Evolutionary conservation across 1,284 basidiomycete genomes (phyloP), one percentile per base, ranked within the genome.

Genomic region (Athelia psychrophila): DNA sequence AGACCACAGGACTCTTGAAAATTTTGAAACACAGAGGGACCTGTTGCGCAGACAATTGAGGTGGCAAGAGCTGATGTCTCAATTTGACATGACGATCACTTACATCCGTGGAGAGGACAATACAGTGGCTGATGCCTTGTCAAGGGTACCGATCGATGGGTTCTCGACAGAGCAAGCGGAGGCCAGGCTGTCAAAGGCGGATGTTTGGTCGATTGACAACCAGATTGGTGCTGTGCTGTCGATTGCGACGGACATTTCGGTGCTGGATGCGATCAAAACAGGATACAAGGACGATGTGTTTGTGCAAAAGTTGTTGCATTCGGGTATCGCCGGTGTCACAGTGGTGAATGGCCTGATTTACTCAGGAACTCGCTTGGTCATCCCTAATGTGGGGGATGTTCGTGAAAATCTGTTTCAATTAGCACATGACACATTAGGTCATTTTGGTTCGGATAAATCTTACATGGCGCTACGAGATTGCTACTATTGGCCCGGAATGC

Each of bases 361-460:
- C 33, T 10, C n/a, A 12, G 33, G 33, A 12, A n/a, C 10, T n/a
- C 33, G 33, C 10, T 35, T 35, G n/a, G 12, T 35, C 12, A 35
- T 35, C 33, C 33, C 33, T 12, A 35, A n/a, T 10, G n/a, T n/a
- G 33, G 33, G 33, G n/a, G 16, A 3, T 19, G 60, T 2, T 20
- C 22, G 10, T 45, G 51, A 20, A 47, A 47, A n/a, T 44, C 42
- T 62, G 5, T 52, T 61, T 19, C 30, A 47, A 10, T 52, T 63
- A 12, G 57, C 62, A 3, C 63, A 67, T 44, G 53, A 60, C 10
- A 20, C 46, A 3, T 44, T 60, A 1, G 61, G 63, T 0, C 62
- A 66, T 23, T 58, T 64, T 36, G 61, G 64, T 3, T 6, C 45
- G 8, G 40, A 56, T 16, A 67, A 67, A 48, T 52, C 52, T 9